Evolutionary conservation across 306 rosid genomes (phyloP).

Genomic region (Lablab purpureus): DNA sequence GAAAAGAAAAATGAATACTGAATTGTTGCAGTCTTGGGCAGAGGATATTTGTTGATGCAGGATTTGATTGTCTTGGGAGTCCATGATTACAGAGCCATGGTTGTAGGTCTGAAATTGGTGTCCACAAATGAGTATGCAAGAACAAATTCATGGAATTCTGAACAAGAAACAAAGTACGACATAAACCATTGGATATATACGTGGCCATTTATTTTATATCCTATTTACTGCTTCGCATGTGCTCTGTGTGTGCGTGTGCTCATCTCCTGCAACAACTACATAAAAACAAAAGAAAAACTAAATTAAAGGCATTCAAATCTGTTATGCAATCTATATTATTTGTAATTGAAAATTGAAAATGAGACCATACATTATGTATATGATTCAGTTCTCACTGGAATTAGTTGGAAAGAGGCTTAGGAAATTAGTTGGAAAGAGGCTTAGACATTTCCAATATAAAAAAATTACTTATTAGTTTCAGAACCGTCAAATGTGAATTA

Average conservation of each 20-base stretch:
- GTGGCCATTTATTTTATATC: constrained; percentile 38
- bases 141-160: constrained; percentile 52
- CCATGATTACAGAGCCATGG: constrained; percentile 39
- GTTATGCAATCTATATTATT: background rate
- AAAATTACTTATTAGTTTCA: too few species aligned
- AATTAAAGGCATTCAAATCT: background rate
- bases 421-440: too few species aligned
- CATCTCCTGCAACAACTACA: constrained; percentile 12
- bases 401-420: background rate
- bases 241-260: constrained; percentile 40
- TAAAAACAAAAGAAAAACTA: background rate
- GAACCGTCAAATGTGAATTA: too few species aligned
- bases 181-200: constrained; percentile 27
- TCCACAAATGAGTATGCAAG: constrained; percentile 39
- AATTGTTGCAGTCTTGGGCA: background rate
- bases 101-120: constrained; percentile 27
- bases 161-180: constrained; percentile 48
- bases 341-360: background rate
- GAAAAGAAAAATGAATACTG: background rate
- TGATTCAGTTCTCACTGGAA: background rate
- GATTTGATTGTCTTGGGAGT: constrained; percentile 22
- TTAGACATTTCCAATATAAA: too few species aligned
- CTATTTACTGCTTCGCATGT: constrained; percentile 33
- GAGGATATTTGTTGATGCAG: constrained; percentile 32
- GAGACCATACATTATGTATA: background rate